Conservation (phyloP, 176 grass and related monocot species). For the Thinopyrum elongatum region DNA sequence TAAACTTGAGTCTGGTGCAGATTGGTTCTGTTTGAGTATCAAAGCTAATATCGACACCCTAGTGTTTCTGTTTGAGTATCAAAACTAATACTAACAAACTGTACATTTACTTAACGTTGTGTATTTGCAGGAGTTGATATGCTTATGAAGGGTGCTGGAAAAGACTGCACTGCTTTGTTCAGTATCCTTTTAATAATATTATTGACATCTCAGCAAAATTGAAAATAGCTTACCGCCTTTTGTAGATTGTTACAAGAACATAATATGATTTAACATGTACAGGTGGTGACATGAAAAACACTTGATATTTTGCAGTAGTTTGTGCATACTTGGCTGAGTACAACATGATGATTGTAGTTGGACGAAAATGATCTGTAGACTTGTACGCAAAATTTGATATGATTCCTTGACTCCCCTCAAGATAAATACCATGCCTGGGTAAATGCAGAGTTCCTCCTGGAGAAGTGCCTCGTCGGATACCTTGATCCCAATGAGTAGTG, state of each 20-base stretch:
- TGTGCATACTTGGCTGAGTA: conserved; percentile 1
- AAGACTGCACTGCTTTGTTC: conserved; percentile 86
- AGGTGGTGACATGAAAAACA: not conserved
- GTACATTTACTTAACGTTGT: not conserved
- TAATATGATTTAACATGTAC: not conserved
- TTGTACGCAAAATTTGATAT: conserved; percentile 11
- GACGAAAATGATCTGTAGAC: not conserved
- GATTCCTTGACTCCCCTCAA: conserved; percentile 59
- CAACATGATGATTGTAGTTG: not conserved
- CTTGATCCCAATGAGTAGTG: conserved; percentile 56
- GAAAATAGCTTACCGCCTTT: not conserved
- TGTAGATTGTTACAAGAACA: not conserved
- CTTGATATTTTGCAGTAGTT: not conserved
- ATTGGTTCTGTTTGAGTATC: conserved; percentile 19
- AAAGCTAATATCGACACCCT: not conserved
- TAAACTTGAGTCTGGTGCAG: not conserved
- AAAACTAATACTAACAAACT: not conserved
- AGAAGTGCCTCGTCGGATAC: conserved; percentile 85
- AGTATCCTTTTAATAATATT: conserved; percentile 75
- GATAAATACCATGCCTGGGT: conserved; percentile 99
- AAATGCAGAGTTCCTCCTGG: conserved; percentile 84
- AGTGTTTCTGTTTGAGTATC: not conserved
- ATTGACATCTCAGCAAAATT: not conserved
- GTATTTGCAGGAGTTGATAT: conserved; percentile 80
- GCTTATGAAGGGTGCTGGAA: conserved; percentile 95